Conservation (phyloP, 345 rosid genomes). For the Cardamine resedifolia region DNA sequence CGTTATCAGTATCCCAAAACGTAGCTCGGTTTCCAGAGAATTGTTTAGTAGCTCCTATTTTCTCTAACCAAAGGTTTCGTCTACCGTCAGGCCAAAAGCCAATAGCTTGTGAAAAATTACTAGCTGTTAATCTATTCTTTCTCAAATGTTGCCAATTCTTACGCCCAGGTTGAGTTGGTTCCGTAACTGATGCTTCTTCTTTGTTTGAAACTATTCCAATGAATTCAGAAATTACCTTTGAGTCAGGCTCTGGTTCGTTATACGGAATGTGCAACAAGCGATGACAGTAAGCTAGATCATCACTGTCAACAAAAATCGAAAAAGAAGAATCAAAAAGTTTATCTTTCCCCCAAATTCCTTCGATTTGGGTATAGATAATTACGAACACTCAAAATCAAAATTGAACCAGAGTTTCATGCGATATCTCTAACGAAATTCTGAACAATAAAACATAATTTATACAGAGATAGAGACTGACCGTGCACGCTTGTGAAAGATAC, state of each 20-base stretch:
- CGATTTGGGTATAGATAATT: not conserved
- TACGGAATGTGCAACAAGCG: conserved; percentile 27
- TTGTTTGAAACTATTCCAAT: conserved; percentile 4
- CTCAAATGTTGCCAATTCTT: conserved; percentile 49
- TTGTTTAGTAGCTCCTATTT: conserved; percentile 48
- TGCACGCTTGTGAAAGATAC: conserved; percentile 18
- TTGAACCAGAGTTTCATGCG: not conserved
- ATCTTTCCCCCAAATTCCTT: not conserved
- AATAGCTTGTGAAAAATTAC: conserved; percentile 64
- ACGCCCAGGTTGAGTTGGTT: conserved; percentile 44
- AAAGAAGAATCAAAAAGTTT: not conserved
- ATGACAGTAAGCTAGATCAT: conserved; percentile 26
- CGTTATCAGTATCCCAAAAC: conserved; percentile 30
- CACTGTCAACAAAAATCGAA: conserved; percentile 4
- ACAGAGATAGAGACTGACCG: conserved; percentile 22
- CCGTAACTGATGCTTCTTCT: not conserved
- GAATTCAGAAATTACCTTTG: conserved; percentile 21
- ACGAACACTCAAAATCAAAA: not conserved
- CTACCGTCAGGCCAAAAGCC: conserved; percentile 65
- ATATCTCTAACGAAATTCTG: not conserved
- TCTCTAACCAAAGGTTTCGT: conserved; percentile 77
- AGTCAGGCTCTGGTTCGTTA: conserved; percentile 15
- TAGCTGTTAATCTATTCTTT: conserved; percentile 60
- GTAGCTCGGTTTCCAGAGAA: conserved; percentile 32
- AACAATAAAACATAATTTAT: not conserved